These are phyloP conservation scores for Brassica juncea DNA, from an alignment of 345 rosid species.

Conservation along the genomic window DNA sequence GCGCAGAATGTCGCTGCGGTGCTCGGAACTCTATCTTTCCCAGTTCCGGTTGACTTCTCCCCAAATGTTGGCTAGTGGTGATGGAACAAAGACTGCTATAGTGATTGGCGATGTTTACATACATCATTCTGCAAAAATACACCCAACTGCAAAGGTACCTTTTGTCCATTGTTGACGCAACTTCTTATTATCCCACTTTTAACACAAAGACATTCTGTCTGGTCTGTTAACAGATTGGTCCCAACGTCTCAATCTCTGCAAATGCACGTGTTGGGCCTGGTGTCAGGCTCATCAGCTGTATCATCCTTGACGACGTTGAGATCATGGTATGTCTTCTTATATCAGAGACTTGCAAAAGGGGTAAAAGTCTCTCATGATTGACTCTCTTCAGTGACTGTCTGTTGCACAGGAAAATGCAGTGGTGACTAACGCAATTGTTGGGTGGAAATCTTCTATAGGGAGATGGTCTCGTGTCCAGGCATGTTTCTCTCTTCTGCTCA, in stretches of 20 bases:
- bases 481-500: conserved; percentile 13
- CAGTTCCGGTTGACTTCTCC: conserved; percentile 75
- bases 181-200: neutral
- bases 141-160: conserved; percentile 88
- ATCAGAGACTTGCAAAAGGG: neutral
- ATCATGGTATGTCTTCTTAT: conserved; percentile 57
- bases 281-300: conserved; percentile 86
- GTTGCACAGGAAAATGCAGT: conserved; percentile 81
- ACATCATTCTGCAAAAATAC: conserved; percentile 96
- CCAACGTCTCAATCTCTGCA: conserved; percentile 85
- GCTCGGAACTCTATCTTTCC: conserved; percentile 80
- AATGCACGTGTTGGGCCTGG: conserved; percentile 95
- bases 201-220: conserved; percentile 1
- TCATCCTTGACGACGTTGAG: conserved; percentile 89
- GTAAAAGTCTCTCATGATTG: neutral
- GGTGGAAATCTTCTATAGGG: conserved; percentile 93
- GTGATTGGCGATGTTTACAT: conserved; percentile 79
- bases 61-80: conserved; percentile 73
- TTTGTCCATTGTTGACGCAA: conserved; percentile 4
- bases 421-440: conserved; percentile 75
- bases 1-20: conserved; percentile 83
- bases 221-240: conserved; percentile 72
- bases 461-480: conserved; percentile 98
- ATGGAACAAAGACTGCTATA: conserved; percentile 67
- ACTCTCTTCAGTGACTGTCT: conserved; percentile 25